Evolutionary conservation across 208 protist species (phyloP).

Genomic region (Trypanosoma caninum): DNA sequence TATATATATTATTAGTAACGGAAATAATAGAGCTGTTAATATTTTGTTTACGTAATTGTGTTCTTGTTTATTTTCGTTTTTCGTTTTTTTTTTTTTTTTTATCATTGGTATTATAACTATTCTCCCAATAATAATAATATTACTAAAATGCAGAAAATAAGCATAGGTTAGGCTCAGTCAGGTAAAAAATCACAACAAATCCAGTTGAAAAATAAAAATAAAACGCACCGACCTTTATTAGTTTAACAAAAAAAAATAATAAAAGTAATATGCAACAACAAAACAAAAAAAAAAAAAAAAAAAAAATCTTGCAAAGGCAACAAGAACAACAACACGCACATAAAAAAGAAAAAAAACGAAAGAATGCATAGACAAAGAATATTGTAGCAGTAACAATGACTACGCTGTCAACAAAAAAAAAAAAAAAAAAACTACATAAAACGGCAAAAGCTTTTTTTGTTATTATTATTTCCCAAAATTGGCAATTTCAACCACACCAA

Average conservation of each 20-base stretch:
- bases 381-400: too few relatives aligned
- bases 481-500: too few relatives aligned
- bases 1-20: too few relatives aligned
- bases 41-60: too few relatives aligned
- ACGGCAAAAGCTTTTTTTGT: not conserved
- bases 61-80: not conserved
- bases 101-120: not conserved
- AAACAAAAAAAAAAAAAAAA: constrained; percentile 4
- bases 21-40: too few relatives aligned
- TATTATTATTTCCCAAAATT: not conserved
- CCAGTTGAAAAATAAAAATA: not conserved
- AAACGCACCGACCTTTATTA: too few relatives aligned
- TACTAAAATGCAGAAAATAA: not conserved
- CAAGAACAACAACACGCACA: too few relatives aligned
- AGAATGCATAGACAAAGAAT: too few relatives aligned
- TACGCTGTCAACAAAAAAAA: too few relatives aligned
- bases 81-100: not conserved
- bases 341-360: too few relatives aligned
- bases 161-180: too few relatives aligned
- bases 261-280: not conserved
- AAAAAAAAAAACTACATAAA: not conserved
- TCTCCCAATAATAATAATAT: not conserved
- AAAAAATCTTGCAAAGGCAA: too few relatives aligned
- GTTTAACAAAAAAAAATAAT: not conserved
- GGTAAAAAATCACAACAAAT: not conserved